Base-by-base conservation (phyloP, 768 basidiomycete species). In the Suillus americanus region DNA sequence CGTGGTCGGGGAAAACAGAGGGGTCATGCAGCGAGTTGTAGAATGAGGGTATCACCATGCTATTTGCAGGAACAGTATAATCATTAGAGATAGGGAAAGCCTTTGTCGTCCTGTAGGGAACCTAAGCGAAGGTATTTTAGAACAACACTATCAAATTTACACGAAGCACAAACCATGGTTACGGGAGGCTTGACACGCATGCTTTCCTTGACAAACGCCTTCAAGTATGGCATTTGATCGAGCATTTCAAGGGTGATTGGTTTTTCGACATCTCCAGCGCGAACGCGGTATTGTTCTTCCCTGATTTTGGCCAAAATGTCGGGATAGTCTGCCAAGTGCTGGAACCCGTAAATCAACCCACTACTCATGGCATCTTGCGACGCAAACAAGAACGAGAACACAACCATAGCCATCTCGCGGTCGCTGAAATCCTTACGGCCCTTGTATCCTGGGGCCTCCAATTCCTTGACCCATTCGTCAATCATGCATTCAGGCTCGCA, bases 341-440 rank as follows among this genome's bases (percentile, higher is more conserved):
- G 97, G 87, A 99, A 97, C 45, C 88, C 91, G 76, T 94, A 98
- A 72, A 97, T 95, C 71, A 98, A 80, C 59, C 95, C 96, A 65
- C 92, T 95, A 75, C 93, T 94, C 97, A 99, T 99, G 56, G 97
- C 97, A 74, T 99, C 97, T 81, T 97, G 94, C 30, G 89, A 91
- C 2, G 94, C 97, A 72, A 98, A 98, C 62, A 99, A 81, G 89
- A 99, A 99, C 13, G 93, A 95, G 73, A 99, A 89, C 46, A 99
- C 79, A 72, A 97, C 96, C 89, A 97, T 92, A 35, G 93, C 95
- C 87, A 99, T 99, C 79, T 99, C 97, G 69, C 85, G 83, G 75
- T 99, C 91, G 68, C 88, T 91, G 79, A 95, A 99, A 66, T 98
- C 93, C 66, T 81, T 86, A 68, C 89, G 87, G 68, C 91, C 89